A percentile compares a stretch with the other conserved stretches of the same genome.
Conservation (phyloP, 2,329 filamentous ascomycete species). For the Talaromyces atroroseus region DNA sequence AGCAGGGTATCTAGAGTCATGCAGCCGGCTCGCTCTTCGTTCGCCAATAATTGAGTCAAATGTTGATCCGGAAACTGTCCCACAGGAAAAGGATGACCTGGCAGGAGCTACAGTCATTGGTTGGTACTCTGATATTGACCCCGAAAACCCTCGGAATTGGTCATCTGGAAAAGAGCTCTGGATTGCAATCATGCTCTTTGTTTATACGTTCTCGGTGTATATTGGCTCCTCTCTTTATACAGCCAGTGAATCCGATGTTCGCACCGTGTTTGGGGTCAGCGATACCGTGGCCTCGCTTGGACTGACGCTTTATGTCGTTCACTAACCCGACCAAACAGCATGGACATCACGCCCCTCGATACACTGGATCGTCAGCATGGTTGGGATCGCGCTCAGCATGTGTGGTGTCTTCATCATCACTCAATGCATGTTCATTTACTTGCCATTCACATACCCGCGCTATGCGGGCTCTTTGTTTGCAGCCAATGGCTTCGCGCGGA, state of each 20-base stretch:
- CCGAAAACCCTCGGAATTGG: conserved; percentile 24
- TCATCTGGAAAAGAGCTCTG: conserved; percentile 19
- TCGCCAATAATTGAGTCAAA: conserved; percentile 20
- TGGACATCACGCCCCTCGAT: conserved; percentile 46
- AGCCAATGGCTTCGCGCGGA: conserved; percentile 27
- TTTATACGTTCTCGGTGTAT: conserved; percentile 37
- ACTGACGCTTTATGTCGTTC: conserved; percentile 30
- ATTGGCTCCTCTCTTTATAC: conserved; percentile 29
- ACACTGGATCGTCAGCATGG: conserved; percentile 54
- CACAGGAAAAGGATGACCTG: conserved; percentile 21
- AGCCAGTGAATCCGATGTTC: conserved; percentile 21
- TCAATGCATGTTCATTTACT: conserved; percentile 39
- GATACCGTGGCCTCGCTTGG: conserved; percentile 26
- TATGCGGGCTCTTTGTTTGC: conserved; percentile 33
- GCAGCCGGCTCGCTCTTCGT: conserved; percentile 22
- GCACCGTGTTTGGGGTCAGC: conserved; percentile 24
- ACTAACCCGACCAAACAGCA: conserved; percentile 16
- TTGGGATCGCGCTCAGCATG: conserved; percentile 42
- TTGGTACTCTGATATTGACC: conserved; percentile 27
- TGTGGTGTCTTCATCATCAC: conserved; percentile 35
- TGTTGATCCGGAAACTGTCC: conserved; percentile 22
- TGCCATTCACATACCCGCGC: conserved; percentile 30
- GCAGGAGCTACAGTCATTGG: conserved; percentile 24
- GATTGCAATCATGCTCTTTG: conserved; percentile 14
- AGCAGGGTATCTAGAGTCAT: conserved; percentile 13